Evolutionary conservation across 306 rosid genomes (phyloP), one percentile per base, ranked within the genome.

Genomic region (Acmispon strigosus): DNA sequence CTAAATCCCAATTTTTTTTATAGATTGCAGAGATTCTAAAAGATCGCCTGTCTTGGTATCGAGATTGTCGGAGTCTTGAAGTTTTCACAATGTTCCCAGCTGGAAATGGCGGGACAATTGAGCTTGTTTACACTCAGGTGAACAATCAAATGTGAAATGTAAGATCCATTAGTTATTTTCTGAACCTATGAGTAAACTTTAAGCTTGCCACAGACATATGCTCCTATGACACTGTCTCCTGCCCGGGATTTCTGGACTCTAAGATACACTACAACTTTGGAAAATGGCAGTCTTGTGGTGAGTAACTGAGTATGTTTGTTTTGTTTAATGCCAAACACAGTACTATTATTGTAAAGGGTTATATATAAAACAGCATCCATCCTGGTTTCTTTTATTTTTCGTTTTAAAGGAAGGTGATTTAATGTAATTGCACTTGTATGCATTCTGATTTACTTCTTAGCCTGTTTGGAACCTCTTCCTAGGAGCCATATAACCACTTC

Each of bases 191-290:
- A 19, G 44, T 49, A 48, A 66, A 54, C 41, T 16, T 47, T 7
- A 20, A 61, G 66, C 34, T 65, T 73, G 53, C 69, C 62, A n/a
- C 83, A 95, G 99, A 85, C 91, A 20, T 91, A 72, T 79, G 97
- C 99, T 81, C 99, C 97, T 64, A 87, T 96, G 3, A 95, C 96
- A 1, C 82, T 91, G 84, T 92, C 97, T 85, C 87, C 96, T 77
- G 99, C 99, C 57, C 88, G 97, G 72, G 99, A 95, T 85, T 89
- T 95, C 77, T 95, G 99, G 99, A 95, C 99, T 62, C 80, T 95
- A 41, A 89, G 99, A 95, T 95, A 91, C 84, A 95, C 96, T 11
- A 89, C 89, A 27, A 87, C n/a, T 19, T 57, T 95, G 82, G 99
- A 95, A 8, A 91, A 91, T 32, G 97, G 96, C 48, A 95, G 97